Evolutionary conservation across 2,329 filamentous ascomycete species (phyloP).

Genomic region (Grosmannia clavigera): DNA sequence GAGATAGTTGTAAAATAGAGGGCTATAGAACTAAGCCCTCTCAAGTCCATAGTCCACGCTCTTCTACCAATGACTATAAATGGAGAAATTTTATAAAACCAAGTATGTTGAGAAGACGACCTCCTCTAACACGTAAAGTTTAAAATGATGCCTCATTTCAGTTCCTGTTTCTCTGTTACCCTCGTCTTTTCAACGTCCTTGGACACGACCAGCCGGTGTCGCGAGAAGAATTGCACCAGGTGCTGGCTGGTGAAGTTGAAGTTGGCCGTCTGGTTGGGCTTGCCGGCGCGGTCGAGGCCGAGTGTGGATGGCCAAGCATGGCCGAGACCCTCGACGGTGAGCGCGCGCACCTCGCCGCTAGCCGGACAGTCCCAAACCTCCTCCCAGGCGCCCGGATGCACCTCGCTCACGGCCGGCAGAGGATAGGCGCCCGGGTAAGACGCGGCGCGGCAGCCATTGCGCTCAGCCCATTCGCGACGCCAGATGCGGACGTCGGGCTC

Average conservation of each 20-base stretch:
- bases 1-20: too few species aligned
- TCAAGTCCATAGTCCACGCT: too few species aligned
- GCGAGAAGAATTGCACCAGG: conserved; percentile 9
- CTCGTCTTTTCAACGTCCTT: not conserved
- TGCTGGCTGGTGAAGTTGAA: conserved; percentile 9
- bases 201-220: not conserved
- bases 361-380: conserved; percentile 7
- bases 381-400: conserved; percentile 6
- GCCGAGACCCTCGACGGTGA: conserved; percentile 5
- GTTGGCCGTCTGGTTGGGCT: conserved; percentile 7
- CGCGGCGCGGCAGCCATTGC: conserved; percentile 4
- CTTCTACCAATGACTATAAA: too few species aligned
- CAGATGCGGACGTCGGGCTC: conserved; percentile 8
- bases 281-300: conserved; percentile 5
- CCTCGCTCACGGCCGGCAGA: not conserved
- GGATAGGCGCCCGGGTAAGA: conserved; percentile 3
- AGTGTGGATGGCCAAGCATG: conserved; percentile 7
- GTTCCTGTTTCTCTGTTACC: not conserved
- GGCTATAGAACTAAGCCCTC: too few species aligned
- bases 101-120: too few species aligned
- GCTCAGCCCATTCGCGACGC: conserved; percentile 7
- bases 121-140: too few species aligned
- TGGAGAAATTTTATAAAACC: too few species aligned
- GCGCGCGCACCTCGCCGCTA: conserved; percentile 3
- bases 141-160: not conserved